phyloP scores from a whole-genome alignment of 345 rosid species.

The Eucalyptus sp. region DNA sequence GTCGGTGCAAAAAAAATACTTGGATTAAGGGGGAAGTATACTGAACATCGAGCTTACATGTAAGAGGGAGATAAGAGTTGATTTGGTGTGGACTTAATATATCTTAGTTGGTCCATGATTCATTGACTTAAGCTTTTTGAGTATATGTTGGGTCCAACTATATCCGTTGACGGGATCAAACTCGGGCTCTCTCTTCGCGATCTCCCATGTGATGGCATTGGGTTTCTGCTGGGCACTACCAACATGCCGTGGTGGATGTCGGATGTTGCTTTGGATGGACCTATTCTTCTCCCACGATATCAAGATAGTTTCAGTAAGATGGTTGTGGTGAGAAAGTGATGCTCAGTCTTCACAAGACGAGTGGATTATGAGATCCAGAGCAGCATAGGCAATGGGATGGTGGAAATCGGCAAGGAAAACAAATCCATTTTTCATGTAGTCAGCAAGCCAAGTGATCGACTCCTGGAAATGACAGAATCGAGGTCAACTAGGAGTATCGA shows the following conservation, averaged over 20 bases:
- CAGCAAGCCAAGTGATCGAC: not conserved
- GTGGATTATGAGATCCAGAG: not conserved
- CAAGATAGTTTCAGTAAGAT: not conserved
- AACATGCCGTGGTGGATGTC: not conserved
- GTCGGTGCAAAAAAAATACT: not conserved
- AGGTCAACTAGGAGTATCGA: not conserved
- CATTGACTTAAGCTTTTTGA: not conserved
- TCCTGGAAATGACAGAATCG: not conserved
- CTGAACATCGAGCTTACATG: not conserved
- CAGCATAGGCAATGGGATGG: not conserved
- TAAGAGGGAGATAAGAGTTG: not conserved
- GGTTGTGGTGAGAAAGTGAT: not conserved
- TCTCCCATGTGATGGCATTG: not conserved
- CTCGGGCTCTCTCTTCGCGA: not conserved
- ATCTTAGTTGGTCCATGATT: not conserved
- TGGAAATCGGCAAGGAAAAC: not conserved
- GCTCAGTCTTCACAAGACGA: not conserved
- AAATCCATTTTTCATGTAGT: not conserved
- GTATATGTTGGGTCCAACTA: not conserved
- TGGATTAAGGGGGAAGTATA: not conserved
- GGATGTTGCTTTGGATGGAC: not conserved
- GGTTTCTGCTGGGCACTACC: not conserved
- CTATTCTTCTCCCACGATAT: not conserved
- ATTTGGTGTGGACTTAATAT: not conserved
- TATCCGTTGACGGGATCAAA: not conserved